Base-by-base conservation (phyloP, 1,139 yeast species). In the Scheffersomyces cryptocercus region DNA sequence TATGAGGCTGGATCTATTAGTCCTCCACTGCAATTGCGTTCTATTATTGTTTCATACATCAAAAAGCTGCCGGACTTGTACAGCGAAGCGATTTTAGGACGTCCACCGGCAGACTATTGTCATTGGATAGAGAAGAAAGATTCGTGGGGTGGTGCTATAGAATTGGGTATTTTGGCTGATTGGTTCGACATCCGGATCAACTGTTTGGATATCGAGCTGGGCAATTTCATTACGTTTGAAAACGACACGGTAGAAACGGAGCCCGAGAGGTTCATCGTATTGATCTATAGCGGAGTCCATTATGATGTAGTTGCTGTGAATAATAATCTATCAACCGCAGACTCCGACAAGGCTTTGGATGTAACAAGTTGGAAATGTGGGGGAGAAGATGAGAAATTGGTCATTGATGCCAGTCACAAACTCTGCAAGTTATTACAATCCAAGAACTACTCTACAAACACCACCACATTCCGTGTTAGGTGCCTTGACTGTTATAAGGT, bases 131-230 rank as follows among this genome's bases (percentile, higher is more conserved):
- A 59, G 37, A 68, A 75, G 47, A 75, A 75, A 28, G 82, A 77
- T 38, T 77, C 88, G 16, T 87, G 95, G 96, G 96, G 96, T 14
- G 96, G 96, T 6, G 95, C 90, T 4, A 86, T 88, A 36, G 96
- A 87, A 59, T 65, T 87, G 44, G 81, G 84, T 11, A 84, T 88
- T 8, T 62, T 88, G 29, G 77, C 89, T 1, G 70, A 74, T 29
- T 71, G 77, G 55, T 71, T 85, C 40, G 66, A 70, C 3, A 61
- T 85, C 5, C 71, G 79, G 4, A 81, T 87, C 33, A 70, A 76
- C 45, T 83, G 89, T 26, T 63, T 86, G 32, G 95, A 87, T 55
- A 80, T 87, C 20, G 87, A 83, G 54, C 84, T 82, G 53, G 80
- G 81, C 3, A 70, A 81, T 36, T 62, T 78, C 38, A 86, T 85